Conservation (phyloP, 306 rosid genomes). For the Cicer arietinum region DNA sequence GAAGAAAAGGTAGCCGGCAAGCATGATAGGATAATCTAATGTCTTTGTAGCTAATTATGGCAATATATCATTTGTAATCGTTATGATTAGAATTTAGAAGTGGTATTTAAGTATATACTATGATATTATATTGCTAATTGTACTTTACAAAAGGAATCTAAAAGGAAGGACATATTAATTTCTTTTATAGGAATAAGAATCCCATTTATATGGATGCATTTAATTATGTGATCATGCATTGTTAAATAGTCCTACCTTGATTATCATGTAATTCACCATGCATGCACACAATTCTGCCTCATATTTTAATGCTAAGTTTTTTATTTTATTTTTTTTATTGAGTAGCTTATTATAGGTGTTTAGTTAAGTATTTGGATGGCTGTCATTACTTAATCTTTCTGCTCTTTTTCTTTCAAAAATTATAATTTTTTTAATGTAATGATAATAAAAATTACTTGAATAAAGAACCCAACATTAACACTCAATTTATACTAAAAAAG, state of each 20-base stretch:
- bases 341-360: background rate
- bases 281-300: background rate
- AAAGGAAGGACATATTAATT: conserved; percentile 13
- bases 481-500: no score
- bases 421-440: background rate
- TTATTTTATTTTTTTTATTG: background rate
- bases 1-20: conserved; percentile 44
- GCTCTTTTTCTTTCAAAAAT: background rate
- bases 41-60: conserved; percentile 67
- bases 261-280: conserved; percentile 33
- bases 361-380: background rate
- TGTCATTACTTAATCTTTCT: background rate
- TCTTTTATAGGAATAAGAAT: background rate
- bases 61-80: conserved; percentile 53
- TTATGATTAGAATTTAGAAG: conserved; percentile 81
- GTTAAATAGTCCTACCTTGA: background rate
- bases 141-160: conserved; percentile 22
- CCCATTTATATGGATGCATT: conserved; percentile 11
- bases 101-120: conserved; percentile 61
- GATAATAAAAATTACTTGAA: no score
- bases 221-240: conserved; percentile 31
- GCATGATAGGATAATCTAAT: conserved; percentile 64
- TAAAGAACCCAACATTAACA: no score
- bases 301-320: background rate
- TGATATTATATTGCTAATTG: conserved; percentile 27